phyloP scores from a whole-genome alignment of 208 protist genomes.

The Leishmania tropica region DNA sequence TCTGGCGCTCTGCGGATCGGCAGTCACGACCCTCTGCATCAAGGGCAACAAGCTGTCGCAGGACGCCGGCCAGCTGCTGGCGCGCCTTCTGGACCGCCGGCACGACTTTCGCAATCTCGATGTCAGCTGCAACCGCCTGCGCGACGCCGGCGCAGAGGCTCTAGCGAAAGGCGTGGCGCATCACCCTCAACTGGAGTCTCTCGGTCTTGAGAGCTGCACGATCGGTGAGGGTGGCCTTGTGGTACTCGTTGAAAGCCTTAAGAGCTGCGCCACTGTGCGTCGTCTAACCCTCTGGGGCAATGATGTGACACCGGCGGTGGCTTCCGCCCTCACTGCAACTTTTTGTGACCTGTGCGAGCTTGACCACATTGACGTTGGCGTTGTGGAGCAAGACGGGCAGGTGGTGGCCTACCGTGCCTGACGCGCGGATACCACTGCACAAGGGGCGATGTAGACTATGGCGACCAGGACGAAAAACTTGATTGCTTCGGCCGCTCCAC shows the following conservation, averaged over 20 bases:
- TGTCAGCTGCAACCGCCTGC: conserved; percentile 63
- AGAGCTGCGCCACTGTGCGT: conserved; percentile 37
- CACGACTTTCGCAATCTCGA: conserved; percentile 63
- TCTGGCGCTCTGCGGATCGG: conserved; percentile 47
- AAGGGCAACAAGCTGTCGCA: conserved; percentile 76
- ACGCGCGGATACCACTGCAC: not conserved
- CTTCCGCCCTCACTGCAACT: conserved; percentile 40
- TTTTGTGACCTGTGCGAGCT: conserved; percentile 50
- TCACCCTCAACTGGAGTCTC: conserved; percentile 44
- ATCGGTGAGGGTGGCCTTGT: conserved; percentile 62
- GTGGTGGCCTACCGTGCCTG: conserved; percentile 25
- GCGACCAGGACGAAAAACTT: not conserved
- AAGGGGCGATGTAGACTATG: not conserved
- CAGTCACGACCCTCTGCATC: conserved; percentile 46
- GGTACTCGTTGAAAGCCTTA: conserved; percentile 41
- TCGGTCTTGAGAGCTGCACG: conserved; percentile 52
- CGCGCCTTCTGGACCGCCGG: conserved; percentile 50
- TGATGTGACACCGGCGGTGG: conserved; percentile 46
- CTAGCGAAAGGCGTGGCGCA: conserved; percentile 42
- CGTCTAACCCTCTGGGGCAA: conserved; percentile 79
- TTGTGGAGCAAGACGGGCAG: conserved; percentile 32
- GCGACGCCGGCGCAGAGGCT: conserved; percentile 53
- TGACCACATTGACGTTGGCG: conserved; percentile 55
- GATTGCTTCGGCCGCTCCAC: not conserved
- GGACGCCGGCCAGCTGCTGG: conserved; percentile 56